phyloP scores from a whole-genome alignment of 805 yeast genomes.

The Ogataea naganishii region DNA sequence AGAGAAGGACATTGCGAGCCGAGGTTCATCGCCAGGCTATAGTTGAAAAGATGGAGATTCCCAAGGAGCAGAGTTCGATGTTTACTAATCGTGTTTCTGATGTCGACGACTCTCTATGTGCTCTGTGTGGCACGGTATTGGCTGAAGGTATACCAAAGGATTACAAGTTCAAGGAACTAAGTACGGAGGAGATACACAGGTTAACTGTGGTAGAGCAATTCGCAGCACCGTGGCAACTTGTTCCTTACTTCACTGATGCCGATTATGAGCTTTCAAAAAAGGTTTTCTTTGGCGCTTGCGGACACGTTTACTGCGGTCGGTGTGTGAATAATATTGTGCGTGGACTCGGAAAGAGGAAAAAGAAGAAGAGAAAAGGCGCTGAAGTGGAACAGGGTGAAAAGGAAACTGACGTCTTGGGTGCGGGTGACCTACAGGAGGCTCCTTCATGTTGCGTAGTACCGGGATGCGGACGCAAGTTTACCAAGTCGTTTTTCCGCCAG shows the following conservation, averaged over 20 bases:
- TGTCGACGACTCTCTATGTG: slow-evolving; percentile 41
- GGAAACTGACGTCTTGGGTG: too few species aligned
- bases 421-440: too few species aligned
- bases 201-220: slow-evolving; percentile 19
- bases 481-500: slow-evolving; percentile 46
- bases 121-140: slow-evolving; percentile 61
- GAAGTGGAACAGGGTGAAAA: slow-evolving; percentile 5
- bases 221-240: slow-evolving; percentile 60
- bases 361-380: slow-evolving; percentile 14
- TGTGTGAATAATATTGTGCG: slow-evolving; percentile 64
- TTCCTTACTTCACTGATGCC: slow-evolving; percentile 35
- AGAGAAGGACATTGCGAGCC: slow-evolving; percentile 12
- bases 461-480: slow-evolving; percentile 36
- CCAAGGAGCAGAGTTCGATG: slow-evolving; percentile 5
- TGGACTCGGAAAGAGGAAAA: slow-evolving; percentile 4
- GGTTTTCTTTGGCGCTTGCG: slow-evolving; percentile 62
- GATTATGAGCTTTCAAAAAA: slow-evolving; percentile 59
- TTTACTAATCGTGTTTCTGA: slow-evolving; percentile 22
- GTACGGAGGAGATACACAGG: slow-evolving; percentile 15
- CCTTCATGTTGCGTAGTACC: slow-evolving; percentile 52
- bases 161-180: slow-evolving; percentile 23
- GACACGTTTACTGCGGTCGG: slow-evolving; percentile 81
- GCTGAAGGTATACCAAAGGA: slow-evolving; percentile 64
- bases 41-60: slow-evolving; percentile 9
- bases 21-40: slow-evolving; percentile 10